A percentile compares a stretch with the other conserved stretches of the same genome.
These are phyloP conservation scores for Yarrowia porcina DNA, from an alignment of 805 yeast genomes.

Conservation along the genomic window DNA sequence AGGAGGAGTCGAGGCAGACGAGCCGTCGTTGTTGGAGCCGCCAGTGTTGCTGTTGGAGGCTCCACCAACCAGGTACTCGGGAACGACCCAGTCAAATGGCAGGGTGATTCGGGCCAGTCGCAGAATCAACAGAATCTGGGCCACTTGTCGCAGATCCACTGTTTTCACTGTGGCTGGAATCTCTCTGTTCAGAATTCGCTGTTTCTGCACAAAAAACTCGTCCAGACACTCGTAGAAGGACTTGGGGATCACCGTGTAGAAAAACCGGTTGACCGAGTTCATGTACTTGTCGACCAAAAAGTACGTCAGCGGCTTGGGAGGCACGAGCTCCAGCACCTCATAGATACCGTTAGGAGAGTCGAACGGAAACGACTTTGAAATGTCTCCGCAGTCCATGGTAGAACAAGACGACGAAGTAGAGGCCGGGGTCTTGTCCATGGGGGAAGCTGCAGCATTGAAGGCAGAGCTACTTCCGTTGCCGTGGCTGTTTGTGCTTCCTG, in stretches of 20 bases:
- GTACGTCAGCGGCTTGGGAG: slow-evolving; percentile 19
- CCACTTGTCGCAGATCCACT: not conserved
- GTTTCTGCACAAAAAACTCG: slow-evolving; percentile 20
- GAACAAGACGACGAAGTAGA: slow-evolving; percentile 13
- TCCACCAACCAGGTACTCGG: not conserved
- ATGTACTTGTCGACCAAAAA: slow-evolving; percentile 22
- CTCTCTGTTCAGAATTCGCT: slow-evolving; percentile 19
- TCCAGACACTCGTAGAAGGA: slow-evolving; percentile 16
- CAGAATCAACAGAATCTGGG: slow-evolving; percentile 12
- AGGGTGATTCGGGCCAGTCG: slow-evolving; percentile 22
- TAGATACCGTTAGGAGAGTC: slow-evolving; percentile 22
- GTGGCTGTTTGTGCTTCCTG: slow-evolving; percentile 2
- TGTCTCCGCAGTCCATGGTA: slow-evolving; percentile 12
- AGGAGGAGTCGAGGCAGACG: slow-evolving; percentile 1
- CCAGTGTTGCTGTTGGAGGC: not conserved
- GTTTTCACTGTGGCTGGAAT: slow-evolving; percentile 5
- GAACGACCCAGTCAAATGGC: slow-evolving; percentile 15
- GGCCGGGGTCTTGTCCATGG: slow-evolving; percentile 12
- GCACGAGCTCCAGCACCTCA: slow-evolving; percentile 17
- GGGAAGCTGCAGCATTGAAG: slow-evolving; percentile 1
- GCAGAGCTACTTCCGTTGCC: not conserved
- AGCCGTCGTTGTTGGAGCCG: not conserved
- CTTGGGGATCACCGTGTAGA: slow-evolving; percentile 25
- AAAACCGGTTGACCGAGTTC: slow-evolving; percentile 23
- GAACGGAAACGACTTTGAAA: slow-evolving; percentile 13